Conservation (phyloP, 768 basidiomycete species). For the Pisolithus marmoratus region DNA sequence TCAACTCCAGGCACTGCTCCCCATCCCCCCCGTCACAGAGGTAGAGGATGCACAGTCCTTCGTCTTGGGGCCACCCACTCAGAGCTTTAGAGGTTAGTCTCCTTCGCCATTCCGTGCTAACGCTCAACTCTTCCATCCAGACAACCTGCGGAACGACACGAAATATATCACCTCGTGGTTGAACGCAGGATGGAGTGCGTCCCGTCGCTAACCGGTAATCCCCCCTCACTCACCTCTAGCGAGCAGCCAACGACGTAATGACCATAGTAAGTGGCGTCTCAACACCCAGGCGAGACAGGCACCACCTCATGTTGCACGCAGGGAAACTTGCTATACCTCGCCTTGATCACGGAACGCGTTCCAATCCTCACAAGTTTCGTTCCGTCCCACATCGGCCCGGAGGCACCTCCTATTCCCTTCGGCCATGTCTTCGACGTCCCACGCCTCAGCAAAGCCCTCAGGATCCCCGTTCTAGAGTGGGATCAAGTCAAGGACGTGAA, state of each 20-base stretch:
- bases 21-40: not conserved
- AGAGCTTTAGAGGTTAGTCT: slow-evolving; percentile 47
- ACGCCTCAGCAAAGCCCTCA: slow-evolving; percentile 39
- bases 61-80: slow-evolving; percentile 46
- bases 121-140: slow-evolving; percentile 24
- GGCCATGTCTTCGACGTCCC: slow-evolving; percentile 58
- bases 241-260: slow-evolving; percentile 71
- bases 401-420: slow-evolving; percentile 48
- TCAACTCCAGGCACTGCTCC: not conserved
- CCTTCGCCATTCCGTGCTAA: not conserved
- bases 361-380: slow-evolving; percentile 55
- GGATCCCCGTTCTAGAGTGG: slow-evolving; percentile 55
- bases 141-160: slow-evolving; percentile 54
- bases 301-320: slow-evolving; percentile 30
- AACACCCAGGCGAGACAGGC: not conserved
- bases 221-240: not conserved
- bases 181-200: slow-evolving; percentile 73
- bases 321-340: slow-evolving; percentile 57
- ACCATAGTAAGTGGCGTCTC: slow-evolving; percentile 44
- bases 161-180: slow-evolving; percentile 72
- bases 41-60: slow-evolving; percentile 3
- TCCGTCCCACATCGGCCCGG: slow-evolving; percentile 48
- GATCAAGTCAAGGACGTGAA: slow-evolving; percentile 49
- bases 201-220: not conserved
- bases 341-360: slow-evolving; percentile 50